A percentile compares a stretch with the other conserved stretches of the same genome.
phyloP scores from a whole-genome alignment of 257 asterid genomes.

The Haberlea rhodopensis region DNA sequence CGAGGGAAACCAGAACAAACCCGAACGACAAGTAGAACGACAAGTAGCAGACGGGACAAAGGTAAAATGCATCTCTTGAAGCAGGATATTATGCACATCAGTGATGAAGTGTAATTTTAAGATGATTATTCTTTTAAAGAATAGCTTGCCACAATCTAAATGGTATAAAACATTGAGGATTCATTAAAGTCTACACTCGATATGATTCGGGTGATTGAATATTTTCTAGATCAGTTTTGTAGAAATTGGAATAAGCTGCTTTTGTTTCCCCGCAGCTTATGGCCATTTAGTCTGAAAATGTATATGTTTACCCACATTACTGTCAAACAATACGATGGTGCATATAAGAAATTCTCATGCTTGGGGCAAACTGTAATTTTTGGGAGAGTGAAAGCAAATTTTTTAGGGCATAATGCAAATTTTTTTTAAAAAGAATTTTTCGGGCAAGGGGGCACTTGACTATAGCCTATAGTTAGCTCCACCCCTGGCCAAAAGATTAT shows the following conservation, averaged over 20 bases:
- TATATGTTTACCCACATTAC: no score
- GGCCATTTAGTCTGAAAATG: no score
- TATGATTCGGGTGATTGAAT: background rate
- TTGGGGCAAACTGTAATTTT: no score
- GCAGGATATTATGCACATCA: constrained; percentile 55
- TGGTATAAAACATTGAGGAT: constrained; percentile 6
- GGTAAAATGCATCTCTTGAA: constrained; percentile 75
- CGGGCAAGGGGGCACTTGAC: no score
- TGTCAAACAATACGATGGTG: no score
- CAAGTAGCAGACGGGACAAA: constrained; percentile 43
- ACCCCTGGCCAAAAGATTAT: no score
- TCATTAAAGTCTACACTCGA: background rate
- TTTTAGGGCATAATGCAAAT: no score
- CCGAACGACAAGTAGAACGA: no score
- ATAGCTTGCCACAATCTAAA: background rate
- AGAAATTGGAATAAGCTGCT: constrained; percentile 17
- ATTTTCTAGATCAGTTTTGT: constrained; percentile 17
- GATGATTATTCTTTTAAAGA: background rate
- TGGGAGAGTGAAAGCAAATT: no score
- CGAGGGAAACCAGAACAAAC: constrained; percentile 61
- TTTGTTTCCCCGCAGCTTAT: background rate
- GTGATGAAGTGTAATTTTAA: constrained; percentile 24
- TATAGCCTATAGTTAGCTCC: no score
- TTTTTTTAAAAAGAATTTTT: no score
- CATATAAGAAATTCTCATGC: no score